Evolutionary conservation across 352 stramenopile species (phyloP), one percentile per base, ranked within the genome.

Genomic region (Pythium sp.): DNA sequence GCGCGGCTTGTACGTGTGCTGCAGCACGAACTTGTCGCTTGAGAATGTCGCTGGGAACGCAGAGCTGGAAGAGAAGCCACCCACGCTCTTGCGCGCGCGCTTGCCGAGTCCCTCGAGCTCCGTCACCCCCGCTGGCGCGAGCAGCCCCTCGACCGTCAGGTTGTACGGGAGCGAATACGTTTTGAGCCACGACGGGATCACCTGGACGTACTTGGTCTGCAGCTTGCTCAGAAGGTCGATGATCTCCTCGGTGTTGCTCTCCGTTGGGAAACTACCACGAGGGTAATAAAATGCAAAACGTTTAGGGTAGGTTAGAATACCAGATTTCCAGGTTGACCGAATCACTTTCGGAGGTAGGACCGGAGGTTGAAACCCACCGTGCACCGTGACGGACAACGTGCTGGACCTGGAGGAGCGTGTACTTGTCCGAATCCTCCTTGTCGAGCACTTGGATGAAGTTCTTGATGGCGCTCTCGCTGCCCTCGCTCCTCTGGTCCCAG

Each of bases 161-260:
- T 89, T 86, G 74, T 93, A 93, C n/a, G 71, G 79, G 24, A 91
- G 78, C 38, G 55, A 69, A 67, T 93, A 93, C 55, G 75, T 69
- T 7, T 69, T 70, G 51, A 93, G 41, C 84, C 84, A 93, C 30
- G 49, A 28, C 1, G 84, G 84, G 11, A 93, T 60, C 8, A 61
- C 30, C 22, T 30, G 62, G 14, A 66, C 73, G 59, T 81, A 85
- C 20, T 79, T 77, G 14, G 78, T 68, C 61, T 81, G 66, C 9
- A 93, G 75, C 46, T 76, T 78, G 26, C 62, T 28, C 3, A 93
- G 41, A 34, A 91, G 54, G 20, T 67, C 54, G n/a, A 78, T 66
- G 28, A 87, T 80, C 51, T 90, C 79, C 34, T 63, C 46, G 43
- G 81, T 89, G 32, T 77, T 79, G 28, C 72, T 68, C 3, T 77